phyloP scores from a whole-genome alignment of 2,329 filamentous ascomycete genomes.

The Sclerotinia nivalis region DNA sequence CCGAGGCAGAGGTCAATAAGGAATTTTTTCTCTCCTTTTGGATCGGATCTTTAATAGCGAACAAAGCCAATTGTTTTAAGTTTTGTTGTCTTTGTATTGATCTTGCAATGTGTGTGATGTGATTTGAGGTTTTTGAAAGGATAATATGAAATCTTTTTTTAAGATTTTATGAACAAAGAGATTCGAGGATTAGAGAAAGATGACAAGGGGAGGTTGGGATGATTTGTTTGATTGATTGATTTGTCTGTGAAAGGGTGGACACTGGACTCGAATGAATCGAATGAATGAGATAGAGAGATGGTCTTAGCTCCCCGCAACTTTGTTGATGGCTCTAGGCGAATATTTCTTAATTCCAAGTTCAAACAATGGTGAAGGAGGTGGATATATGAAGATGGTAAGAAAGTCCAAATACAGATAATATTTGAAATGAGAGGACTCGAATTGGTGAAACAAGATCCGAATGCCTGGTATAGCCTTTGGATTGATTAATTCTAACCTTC shows the following conservation, averaged over 20 bases:
- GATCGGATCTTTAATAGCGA: background rate
- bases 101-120: background rate
- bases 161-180: background rate
- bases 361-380: background rate
- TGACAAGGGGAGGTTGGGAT: background rate
- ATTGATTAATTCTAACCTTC: background rate
- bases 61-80: slow-evolving; percentile 11
- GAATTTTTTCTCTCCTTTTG: background rate
- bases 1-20: slow-evolving; percentile 11
- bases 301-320: background rate
- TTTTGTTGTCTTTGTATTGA: background rate
- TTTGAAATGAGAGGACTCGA: background rate
- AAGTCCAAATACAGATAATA: background rate
- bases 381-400: background rate
- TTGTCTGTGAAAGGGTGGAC: background rate
- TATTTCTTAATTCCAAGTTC: background rate
- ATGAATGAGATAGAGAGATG: slow-evolving; percentile 4
- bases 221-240: background rate
- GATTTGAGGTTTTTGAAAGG: background rate
- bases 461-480: background rate
- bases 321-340: background rate
- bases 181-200: background rate
- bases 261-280: background rate
- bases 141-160: background rate
- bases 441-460: background rate